Percentiles rank a stretch among this genome's conserved stretches.
Conservation (phyloP, 1,284 basidiomycete species). For the Thelephora terrestris region DNA sequence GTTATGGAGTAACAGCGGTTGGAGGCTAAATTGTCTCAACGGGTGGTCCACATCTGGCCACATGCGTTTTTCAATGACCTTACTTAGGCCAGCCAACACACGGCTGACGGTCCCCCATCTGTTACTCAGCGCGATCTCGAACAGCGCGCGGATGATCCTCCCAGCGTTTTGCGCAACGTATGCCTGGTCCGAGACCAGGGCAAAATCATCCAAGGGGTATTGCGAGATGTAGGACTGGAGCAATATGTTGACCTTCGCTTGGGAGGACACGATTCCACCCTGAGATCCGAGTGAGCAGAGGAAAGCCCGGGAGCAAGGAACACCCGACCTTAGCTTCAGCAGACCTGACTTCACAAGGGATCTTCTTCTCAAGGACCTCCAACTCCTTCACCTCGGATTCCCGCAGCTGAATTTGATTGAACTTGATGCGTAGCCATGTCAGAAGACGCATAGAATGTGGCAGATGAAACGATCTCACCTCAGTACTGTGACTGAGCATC, state of each 20-base stretch:
- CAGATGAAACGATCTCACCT: conserved; percentile 40
- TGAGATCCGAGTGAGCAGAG: conserved; percentile 20
- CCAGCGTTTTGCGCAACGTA: conserved; percentile 93
- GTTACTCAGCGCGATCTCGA: conserved; percentile 89
- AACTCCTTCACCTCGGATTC: conserved; percentile 88
- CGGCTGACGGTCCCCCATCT: conserved; percentile 83
- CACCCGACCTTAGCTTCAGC: conserved; percentile 48
- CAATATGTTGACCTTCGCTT: conserved; percentile 94
- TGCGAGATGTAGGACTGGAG: conserved; percentile 88
- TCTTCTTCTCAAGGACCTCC: conserved; percentile 53
- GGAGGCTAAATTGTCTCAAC: conserved; percentile 71
- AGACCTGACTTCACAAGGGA: conserved; percentile 81
- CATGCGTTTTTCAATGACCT: conserved; percentile 84
- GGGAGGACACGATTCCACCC: conserved; percentile 68
- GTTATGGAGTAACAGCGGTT: conserved; percentile 72
- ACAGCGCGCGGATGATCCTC: conserved; percentile 86
- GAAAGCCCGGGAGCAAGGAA: not conserved
- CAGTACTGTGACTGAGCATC: conserved; percentile 85
- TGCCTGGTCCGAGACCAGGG: conserved; percentile 90
- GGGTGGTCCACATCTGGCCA: conserved; percentile 94
- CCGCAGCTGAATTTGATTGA: conserved; percentile 90
- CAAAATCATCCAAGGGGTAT: conserved; percentile 85
- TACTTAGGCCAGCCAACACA: conserved; percentile 86
- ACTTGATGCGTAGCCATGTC: conserved; percentile 35
- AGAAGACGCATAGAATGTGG: not conserved